phyloP scores from a whole-genome alignment of 2,329 filamentous ascomycete species.

The Pseudopyrenochaeta lycopersici region DNA sequence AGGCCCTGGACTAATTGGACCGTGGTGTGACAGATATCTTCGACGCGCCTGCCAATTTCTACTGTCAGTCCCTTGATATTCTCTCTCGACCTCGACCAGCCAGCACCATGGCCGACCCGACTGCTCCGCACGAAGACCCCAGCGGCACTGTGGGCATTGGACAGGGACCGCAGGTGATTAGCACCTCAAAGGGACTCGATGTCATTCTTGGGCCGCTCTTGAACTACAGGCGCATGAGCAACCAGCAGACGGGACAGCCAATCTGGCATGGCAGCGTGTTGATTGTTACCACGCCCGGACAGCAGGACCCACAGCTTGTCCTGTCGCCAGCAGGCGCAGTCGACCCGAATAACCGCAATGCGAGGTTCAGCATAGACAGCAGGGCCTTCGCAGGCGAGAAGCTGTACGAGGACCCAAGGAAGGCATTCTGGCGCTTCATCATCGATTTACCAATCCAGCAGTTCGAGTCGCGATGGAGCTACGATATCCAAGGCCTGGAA shows the following conservation, averaged over 20 bases:
- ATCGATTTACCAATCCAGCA: constrained; percentile 71
- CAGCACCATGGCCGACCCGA: constrained; percentile 11
- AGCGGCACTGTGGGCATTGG: constrained; percentile 50
- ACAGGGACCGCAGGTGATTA: constrained; percentile 53
- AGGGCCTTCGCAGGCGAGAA: constrained; percentile 59
- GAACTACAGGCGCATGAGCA: constrained; percentile 80
- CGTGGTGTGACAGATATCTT: constrained; percentile 4
- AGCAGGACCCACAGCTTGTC: constrained; percentile 67
- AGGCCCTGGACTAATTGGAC: constrained; percentile 19
- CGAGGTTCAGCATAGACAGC: constrained; percentile 32
- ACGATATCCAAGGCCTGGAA: constrained; percentile 73
- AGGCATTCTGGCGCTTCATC: constrained; percentile 68
- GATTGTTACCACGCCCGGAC: constrained; percentile 79
- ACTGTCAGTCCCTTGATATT: not conserved
- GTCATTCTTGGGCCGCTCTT: constrained; percentile 77
- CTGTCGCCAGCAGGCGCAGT: constrained; percentile 61
- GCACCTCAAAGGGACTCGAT: constrained; percentile 57
- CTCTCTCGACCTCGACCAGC: constrained; percentile 2
- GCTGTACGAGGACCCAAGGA: constrained; percentile 67
- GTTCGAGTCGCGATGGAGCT: constrained; percentile 81
- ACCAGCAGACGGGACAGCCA: constrained; percentile 53
- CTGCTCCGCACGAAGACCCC: constrained; percentile 24
- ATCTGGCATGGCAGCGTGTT: constrained; percentile 87
- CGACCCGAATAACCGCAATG: constrained; percentile 31
- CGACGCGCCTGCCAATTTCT: constrained; percentile 5